These are phyloP conservation scores for Metschnikowia hibisci DNA, from an alignment of 805 yeast genomes.

Conservation along the genomic window DNA sequence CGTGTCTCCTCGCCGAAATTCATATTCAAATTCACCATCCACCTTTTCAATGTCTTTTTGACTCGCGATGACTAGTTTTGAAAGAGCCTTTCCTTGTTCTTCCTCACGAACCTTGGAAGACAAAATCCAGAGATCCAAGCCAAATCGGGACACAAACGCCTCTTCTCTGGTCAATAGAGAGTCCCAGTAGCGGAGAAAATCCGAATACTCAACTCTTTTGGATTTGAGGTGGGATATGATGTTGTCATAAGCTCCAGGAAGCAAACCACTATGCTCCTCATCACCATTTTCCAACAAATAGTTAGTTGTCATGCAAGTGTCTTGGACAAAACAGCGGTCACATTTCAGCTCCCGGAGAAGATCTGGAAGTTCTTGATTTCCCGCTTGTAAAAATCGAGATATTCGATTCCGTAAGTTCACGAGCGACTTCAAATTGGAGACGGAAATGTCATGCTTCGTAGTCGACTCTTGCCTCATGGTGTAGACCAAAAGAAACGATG, in stretches of 20 bases:
- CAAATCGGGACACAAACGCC: constrained; percentile 45
- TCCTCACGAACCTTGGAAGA: constrained; percentile 57
- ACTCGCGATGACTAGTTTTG: constrained; percentile 42
- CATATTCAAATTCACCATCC: constrained; percentile 38
- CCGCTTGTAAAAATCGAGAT: constrained; percentile 54
- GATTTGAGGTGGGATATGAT: constrained; percentile 48
- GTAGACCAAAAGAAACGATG: constrained; percentile 67
- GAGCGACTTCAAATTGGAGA: constrained; percentile 60
- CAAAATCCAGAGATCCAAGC: constrained; percentile 67
- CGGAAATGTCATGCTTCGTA: constrained; percentile 48
- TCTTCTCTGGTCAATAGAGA: constrained; percentile 70
- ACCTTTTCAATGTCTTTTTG: constrained; percentile 21
- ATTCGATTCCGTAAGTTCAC: constrained; percentile 70
- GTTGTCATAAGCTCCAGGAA: constrained; percentile 41
- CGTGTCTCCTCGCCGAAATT: constrained; percentile 38
- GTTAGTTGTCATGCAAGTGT: constrained; percentile 63
- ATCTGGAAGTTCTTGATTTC: constrained; percentile 50
- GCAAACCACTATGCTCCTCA: constrained; percentile 51
- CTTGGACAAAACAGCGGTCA: constrained; percentile 55
- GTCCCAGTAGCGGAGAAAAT: constrained; percentile 74
- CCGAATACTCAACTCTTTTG: constrained; percentile 36
- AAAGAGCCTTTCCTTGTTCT: constrained; percentile 55
- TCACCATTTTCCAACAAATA: constrained; percentile 57
- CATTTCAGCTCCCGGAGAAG: constrained; percentile 50
- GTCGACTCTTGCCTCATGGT: constrained; percentile 54